These are phyloP conservation scores for Phyllosticta citriasiana DNA, from an alignment of 2,329 filamentous ascomycete species.

Conservation along the genomic window DNA sequence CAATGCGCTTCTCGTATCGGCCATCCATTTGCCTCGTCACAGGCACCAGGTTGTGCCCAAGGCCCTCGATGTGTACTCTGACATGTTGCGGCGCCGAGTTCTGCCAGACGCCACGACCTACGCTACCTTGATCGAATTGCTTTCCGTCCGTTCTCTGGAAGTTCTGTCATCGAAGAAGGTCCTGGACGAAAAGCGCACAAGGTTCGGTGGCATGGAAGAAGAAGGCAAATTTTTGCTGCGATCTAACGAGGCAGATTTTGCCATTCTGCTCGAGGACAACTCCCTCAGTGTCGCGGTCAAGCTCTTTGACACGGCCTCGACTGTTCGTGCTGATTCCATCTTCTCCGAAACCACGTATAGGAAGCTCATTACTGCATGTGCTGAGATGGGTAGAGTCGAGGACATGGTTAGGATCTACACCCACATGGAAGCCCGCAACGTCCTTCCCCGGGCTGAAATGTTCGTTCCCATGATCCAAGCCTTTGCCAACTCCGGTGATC, in stretches of 20 bases:
- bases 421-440: conserved; percentile 74
- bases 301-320: conserved; percentile 69
- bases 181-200: conserved; percentile 70
- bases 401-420: conserved; percentile 88
- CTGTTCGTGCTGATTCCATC: conserved; percentile 47
- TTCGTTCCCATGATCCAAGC: conserved; percentile 95
- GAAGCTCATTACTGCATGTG: conserved; percentile 77
- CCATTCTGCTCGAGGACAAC: conserved; percentile 78
- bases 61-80: conserved; percentile 87
- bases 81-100: conserved; percentile 85
- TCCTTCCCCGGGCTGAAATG: conserved; percentile 66
- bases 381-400: conserved; percentile 65
- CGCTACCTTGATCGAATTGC: conserved; percentile 71
- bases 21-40: conserved; percentile 69
- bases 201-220: conserved; percentile 79
- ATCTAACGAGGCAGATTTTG: conserved; percentile 78
- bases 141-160: conserved; percentile 72
- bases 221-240: conserved; percentile 78
- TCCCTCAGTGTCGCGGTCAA: conserved; percentile 76
- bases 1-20: conserved; percentile 78
- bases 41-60: conserved; percentile 80
- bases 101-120: conserved; percentile 77
- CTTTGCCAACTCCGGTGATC: conserved; percentile 70
- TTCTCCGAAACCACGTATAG: conserved; percentile 80
- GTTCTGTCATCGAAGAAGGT: conserved; percentile 60